Evolutionary conservation across 768 basidiomycete species (phyloP).

Genomic region (Podaxis carcinomalis): DNA sequence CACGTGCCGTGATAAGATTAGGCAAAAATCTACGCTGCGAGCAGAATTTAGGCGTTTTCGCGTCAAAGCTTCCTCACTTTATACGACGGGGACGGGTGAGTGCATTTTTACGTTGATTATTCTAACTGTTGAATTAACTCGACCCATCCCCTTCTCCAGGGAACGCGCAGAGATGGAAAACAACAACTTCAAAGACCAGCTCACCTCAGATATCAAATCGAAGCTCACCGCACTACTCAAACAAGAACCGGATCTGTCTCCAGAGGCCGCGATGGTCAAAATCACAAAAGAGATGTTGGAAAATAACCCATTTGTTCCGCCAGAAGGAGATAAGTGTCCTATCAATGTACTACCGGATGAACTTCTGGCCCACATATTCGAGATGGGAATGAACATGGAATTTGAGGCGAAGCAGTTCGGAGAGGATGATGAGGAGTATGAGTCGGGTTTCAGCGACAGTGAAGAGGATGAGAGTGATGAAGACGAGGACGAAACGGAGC

Average conservation of each 20-base stretch:
- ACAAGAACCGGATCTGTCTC: conserved; percentile 23
- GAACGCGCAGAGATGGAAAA: background rate
- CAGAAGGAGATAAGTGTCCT: conserved; percentile 37
- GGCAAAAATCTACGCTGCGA: background rate
- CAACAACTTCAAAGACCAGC: conserved; percentile 13
- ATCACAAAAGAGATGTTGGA: conserved; percentile 32
- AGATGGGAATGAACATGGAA: conserved; percentile 35
- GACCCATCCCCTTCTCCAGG: background rate
- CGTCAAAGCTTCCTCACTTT: background rate
- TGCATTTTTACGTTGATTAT: background rate
- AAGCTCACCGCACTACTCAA: conserved; percentile 22
- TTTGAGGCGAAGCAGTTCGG: conserved; percentile 29
- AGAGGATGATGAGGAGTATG: conserved; percentile 31
- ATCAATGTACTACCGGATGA: conserved; percentile 54
- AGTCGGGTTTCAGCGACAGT: conserved; percentile 18
- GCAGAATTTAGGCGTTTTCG: background rate
- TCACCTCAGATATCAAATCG: conserved; percentile 22
- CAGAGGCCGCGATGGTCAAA: conserved; percentile 27
- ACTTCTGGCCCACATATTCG: conserved; percentile 52
- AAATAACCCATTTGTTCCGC: conserved; percentile 48
- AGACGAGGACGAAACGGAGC: conserved; percentile 27
- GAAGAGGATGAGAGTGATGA: conserved; percentile 30
- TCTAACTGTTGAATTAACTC: background rate
- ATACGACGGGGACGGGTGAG: background rate
- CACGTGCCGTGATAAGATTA: conserved; percentile 8